Percentiles rank a stretch among this genome's conserved stretches.
These are phyloP conservation scores for Viola odorata DNA, from an alignment of 345 rosid species.

Conservation along the genomic window DNA sequence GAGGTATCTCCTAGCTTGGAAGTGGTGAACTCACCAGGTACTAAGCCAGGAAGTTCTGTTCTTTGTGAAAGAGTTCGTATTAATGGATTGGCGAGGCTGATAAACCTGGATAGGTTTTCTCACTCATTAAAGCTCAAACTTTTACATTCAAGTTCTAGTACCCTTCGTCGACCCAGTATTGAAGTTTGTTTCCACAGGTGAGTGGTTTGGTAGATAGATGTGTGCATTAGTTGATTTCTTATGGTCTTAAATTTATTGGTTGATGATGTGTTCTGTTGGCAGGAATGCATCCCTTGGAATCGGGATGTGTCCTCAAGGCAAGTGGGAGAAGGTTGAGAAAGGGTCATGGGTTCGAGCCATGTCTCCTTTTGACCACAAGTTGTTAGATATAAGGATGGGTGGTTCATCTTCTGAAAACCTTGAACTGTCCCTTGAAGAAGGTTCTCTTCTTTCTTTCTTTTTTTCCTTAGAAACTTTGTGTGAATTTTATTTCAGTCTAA, in stretches of 20 bases:
- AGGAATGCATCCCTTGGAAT: slow-evolving; percentile 74
- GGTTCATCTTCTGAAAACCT: slow-evolving; percentile 38
- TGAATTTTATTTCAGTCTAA: slow-evolving; percentile 2
- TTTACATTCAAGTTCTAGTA: slow-evolving; percentile 28
- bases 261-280: slow-evolving; percentile 14
- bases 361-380: slow-evolving; percentile 86
- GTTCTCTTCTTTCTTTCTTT: slow-evolving; percentile 17
- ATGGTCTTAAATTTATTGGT: neutral
- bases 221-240: neutral
- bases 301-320: slow-evolving; percentile 70
- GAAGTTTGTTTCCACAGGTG: slow-evolving; percentile 91
- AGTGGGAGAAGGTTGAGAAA: slow-evolving; percentile 76
- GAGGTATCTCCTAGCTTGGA: slow-evolving; percentile 41
- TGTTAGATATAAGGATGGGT: slow-evolving; percentile 55
- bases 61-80: slow-evolving; percentile 69
- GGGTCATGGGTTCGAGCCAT: slow-evolving; percentile 68
- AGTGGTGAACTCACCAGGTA: slow-evolving; percentile 66
- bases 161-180: slow-evolving; percentile 28
- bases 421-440: slow-evolving; percentile 62
- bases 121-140: slow-evolving; percentile 59
- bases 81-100: slow-evolving; percentile 55
- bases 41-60: slow-evolving; percentile 44
- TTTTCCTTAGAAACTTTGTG: neutral
- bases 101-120: slow-evolving; percentile 53
- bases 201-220: slow-evolving; percentile 14